These are phyloP conservation scores for Phaeosphaeria sp. DNA, from an alignment of 2,329 filamentous ascomycete species.

Conservation along the genomic window DNA sequence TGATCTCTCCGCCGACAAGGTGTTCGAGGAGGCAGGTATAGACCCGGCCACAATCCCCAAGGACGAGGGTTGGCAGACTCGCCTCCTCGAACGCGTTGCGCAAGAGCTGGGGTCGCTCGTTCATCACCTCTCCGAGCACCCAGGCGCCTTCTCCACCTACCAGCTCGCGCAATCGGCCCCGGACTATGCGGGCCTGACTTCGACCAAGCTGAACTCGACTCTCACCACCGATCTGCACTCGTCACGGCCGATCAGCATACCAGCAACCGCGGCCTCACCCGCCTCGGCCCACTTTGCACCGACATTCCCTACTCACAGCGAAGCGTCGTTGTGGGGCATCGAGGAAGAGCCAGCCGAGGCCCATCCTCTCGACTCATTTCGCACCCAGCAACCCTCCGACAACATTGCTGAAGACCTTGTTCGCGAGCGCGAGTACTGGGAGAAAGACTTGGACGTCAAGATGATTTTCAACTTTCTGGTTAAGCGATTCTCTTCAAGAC, in stretches of 20 bases:
- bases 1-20: conserved; percentile 22
- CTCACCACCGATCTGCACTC: conserved; percentile 28
- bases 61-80: conserved; percentile 70
- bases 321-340: conserved; percentile 71
- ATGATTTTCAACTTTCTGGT: conserved; percentile 79
- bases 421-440: conserved; percentile 80
- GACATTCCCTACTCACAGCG: conserved; percentile 51
- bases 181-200: conserved; percentile 79
- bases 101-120: conserved; percentile 85
- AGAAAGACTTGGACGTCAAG: conserved; percentile 86
- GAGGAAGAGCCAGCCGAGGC: conserved; percentile 63
- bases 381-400: conserved; percentile 20
- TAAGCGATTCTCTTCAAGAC: conserved; percentile 46
- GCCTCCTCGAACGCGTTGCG: conserved; percentile 82
- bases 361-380: conserved; percentile 55
- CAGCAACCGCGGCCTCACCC: conserved; percentile 35
- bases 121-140: conserved; percentile 82
- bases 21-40: conserved; percentile 26
- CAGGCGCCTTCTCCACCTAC: conserved; percentile 88
- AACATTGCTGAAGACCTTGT: conserved; percentile 43
- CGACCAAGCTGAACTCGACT: conserved; percentile 50
- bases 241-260: conserved; percentile 35
- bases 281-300: conserved; percentile 57
- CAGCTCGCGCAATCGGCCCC: conserved; percentile 63
- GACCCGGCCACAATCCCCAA: conserved; percentile 44